Evolutionary conservation across 2,329 filamentous ascomycete genomes (phyloP).

Genomic region (Aspergillus persii): DNA sequence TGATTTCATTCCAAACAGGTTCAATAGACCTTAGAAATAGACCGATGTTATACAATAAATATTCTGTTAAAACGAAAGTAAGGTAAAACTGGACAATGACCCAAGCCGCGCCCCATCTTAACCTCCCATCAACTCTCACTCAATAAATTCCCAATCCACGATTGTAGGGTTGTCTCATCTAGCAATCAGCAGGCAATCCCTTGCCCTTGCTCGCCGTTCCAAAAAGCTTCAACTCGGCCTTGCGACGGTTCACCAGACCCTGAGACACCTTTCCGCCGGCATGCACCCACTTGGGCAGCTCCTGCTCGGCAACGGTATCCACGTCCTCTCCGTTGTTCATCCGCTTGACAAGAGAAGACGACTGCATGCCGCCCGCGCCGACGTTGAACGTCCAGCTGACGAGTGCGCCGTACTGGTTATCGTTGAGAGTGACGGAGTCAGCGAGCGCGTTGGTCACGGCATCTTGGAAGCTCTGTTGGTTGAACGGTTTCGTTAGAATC

Average conservation of each 20-base stretch:
- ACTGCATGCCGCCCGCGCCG: slow-evolving; percentile 43
- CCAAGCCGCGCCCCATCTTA: background rate
- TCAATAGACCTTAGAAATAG: background rate
- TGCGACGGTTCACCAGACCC: slow-evolving; percentile 44
- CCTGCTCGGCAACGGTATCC: slow-evolving; percentile 43
- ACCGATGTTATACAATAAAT: background rate
- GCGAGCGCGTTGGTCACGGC: slow-evolving; percentile 41
- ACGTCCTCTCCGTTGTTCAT: slow-evolving; percentile 47
- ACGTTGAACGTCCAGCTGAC: slow-evolving; percentile 54
- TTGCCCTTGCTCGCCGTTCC: slow-evolving; percentile 13
- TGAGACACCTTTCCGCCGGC: slow-evolving; percentile 40
- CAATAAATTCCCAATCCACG: too few relatives aligned
- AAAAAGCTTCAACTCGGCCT: slow-evolving; percentile 47
- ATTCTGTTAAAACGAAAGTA: background rate
- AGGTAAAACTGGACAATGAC: background rate
- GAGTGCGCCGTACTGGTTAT: slow-evolving; percentile 54
- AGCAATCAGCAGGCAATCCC: slow-evolving; percentile 10
- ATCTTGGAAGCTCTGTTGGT: slow-evolving; percentile 35
- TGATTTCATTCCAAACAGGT: background rate
- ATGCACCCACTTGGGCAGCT: slow-evolving; percentile 51
- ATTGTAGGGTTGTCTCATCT: background rate
- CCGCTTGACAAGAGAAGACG: slow-evolving; percentile 43
- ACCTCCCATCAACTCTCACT: background rate
- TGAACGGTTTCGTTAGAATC: slow-evolving; percentile 16
- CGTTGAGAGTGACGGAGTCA: slow-evolving; percentile 42